phyloP scores from a whole-genome alignment of 176 grass and related monocot species.

The Echinochloa phyllopogon region DNA sequence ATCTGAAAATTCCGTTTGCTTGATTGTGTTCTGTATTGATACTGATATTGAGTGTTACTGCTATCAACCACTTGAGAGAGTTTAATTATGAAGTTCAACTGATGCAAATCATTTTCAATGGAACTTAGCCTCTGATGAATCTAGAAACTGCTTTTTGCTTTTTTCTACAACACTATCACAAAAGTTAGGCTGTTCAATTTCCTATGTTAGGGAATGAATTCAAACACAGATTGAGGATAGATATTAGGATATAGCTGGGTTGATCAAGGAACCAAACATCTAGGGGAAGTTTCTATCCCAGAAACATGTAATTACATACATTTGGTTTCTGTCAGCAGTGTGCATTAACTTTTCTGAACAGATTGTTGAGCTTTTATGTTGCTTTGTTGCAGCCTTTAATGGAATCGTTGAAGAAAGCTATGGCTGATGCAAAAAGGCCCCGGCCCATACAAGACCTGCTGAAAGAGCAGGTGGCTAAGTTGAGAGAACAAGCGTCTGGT shows the following conservation, averaged over 20 bases:
- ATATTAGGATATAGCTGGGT: slow-evolving; percentile 9
- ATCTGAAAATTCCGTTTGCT: slow-evolving; percentile 30
- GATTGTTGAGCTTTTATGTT: slow-evolving; percentile 30
- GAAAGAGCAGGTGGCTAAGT: slow-evolving; percentile 64
- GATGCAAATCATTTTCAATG: slow-evolving; percentile 4
- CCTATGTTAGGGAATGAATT: neutral
- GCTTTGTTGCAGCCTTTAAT: slow-evolving; percentile 68
- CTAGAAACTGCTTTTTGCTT: neutral
- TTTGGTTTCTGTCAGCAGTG: slow-evolving; percentile 31
- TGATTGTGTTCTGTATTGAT: neutral
- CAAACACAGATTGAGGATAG: slow-evolving; percentile 12
- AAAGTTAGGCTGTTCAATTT: slow-evolving; percentile 6
- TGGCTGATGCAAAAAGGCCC: slow-evolving; percentile 65
- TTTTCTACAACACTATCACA: slow-evolving; percentile 5
- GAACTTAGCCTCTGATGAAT: neutral
- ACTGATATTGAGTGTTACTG: neutral
- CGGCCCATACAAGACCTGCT: slow-evolving; percentile 69
- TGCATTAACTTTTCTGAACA: neutral
- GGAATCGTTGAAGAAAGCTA: slow-evolving; percentile 84
- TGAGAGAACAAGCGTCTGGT: slow-evolving; percentile 61
- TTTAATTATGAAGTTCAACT: neutral
- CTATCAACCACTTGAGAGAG: neutral
- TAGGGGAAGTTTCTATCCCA: neutral
- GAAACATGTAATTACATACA: slow-evolving; percentile 19
- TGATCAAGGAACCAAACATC: slow-evolving; percentile 8